These are phyloP conservation scores for Barnettozyma sucrosica DNA, from an alignment of 805 yeast species.

Conservation along the genomic window DNA sequence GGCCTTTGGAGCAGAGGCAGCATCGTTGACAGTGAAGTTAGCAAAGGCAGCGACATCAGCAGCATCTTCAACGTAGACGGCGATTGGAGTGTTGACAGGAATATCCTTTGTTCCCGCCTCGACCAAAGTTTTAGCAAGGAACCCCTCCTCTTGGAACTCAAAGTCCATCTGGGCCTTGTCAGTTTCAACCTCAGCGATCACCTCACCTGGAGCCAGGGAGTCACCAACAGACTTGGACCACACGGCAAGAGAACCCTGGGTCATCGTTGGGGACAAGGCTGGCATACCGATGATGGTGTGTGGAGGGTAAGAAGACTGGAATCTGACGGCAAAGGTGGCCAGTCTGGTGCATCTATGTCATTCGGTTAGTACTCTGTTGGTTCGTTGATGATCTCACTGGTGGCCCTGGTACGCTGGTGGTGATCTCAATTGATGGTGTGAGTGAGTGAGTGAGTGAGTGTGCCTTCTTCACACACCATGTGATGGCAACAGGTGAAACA, in stretches of 20 bases:
- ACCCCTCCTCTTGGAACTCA: constrained; percentile 97
- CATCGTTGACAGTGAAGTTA: constrained; percentile 73
- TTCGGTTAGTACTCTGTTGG: neutral
- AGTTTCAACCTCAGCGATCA: constrained; percentile 94
- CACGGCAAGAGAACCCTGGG: constrained; percentile 83
- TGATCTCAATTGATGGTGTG: neutral
- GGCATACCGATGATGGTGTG: constrained; percentile 96
- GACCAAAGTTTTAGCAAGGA: constrained; percentile 77
- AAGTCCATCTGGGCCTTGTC: constrained; percentile 98
- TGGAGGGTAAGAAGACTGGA: constrained; percentile 48
- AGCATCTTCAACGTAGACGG: constrained; percentile 87
- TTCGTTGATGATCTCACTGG: constrained; percentile 7
- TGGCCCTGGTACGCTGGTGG: neutral
- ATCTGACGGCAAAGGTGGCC: constrained; percentile 18
- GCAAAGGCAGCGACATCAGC: constrained; percentile 84
- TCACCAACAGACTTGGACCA: constrained; percentile 94
- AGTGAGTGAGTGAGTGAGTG: too few species aligned
- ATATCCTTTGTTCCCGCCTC: constrained; percentile 84
- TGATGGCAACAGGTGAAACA: neutral
- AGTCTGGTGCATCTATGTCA: constrained; percentile 17
- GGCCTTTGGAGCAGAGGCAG: constrained; percentile 33
- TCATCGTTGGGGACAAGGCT: constrained; percentile 99
- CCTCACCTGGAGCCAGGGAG: constrained; percentile 82
- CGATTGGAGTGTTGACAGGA: constrained; percentile 93
- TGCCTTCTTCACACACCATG: neutral